Base-by-base conservation (phyloP, 257 asterid species). In the Scutellaria baicalensis region DNA sequence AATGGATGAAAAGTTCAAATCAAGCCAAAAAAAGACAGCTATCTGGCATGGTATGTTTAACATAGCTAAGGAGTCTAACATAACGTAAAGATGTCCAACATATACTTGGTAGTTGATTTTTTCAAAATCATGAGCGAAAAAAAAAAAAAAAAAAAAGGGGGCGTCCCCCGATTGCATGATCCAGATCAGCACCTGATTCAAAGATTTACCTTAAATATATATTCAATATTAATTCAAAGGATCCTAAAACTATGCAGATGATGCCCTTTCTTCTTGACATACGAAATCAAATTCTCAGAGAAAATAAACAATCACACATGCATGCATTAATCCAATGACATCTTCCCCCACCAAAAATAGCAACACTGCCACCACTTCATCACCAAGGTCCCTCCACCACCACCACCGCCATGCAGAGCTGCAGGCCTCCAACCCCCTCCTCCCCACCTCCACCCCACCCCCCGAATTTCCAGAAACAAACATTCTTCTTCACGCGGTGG, bases 401-500 rank as follows among this genome's bases (percentile, higher is more conserved):
- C 83, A 59, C 73, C 66, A 27, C 75, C 75, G 75, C 68, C 82
- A 73, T 79, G 80, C 78, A 3, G 80, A 69, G 1, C 73, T n/a
- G 4, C 76, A 72, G 17, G 56, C 68, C 21, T 61, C 66, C 71
- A 78, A 68, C 64, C 80, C 80, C 65, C 73, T 76, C 56, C 66
- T 82, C 54, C 75, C 78, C 2, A 31, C 71, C 6, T 71, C 84
- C 33, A 8, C 71, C 38, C 38, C 68, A 0, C 75, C 71, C 17
- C 68, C 18, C 18, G 81, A 69, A n/a, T 64, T 77, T 39, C 75
- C 33, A 2, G 76, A 67, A 40, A 70, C 76, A 8, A 40, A 9
- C 36, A 56, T 80, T 14, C 67, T 71, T 50, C 73, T 77, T 20
- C 85, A 81, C 74, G 9, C 84, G 11, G 57, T 82, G 43, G 88